These are phyloP conservation scores for Flaveria trinervia DNA, from an alignment of 129 eudicot species.

Conservation along the genomic window DNA sequence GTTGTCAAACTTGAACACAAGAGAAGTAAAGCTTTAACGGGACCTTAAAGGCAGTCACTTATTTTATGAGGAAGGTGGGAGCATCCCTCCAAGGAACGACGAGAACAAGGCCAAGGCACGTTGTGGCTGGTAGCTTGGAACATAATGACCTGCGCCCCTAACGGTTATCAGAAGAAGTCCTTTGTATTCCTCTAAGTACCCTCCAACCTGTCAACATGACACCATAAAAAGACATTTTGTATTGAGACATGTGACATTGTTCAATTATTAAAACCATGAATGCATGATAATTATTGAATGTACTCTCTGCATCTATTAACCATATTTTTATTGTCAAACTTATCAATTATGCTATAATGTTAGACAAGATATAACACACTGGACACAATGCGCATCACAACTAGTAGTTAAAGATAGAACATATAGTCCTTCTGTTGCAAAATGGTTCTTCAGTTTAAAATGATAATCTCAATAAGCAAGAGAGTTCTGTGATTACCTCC, in stretches of 20 bases:
- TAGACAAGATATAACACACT: too few relatives aligned
- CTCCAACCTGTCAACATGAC: slow-evolving; percentile 41
- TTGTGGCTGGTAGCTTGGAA: slow-evolving; percentile 52
- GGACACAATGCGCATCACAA: too few relatives aligned
- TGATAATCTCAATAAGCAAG: slow-evolving; percentile 6
- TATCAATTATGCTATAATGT: too few relatives aligned
- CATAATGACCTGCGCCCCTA: slow-evolving; percentile 48
- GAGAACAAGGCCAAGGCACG: slow-evolving; percentile 44
- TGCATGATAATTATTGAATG: too few relatives aligned
- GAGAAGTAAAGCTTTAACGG: background rate
- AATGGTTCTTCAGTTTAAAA: too few relatives aligned
- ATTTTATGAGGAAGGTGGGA: slow-evolving; percentile 40
- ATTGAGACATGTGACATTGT: too few relatives aligned
- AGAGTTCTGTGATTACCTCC: slow-evolving; percentile 38
- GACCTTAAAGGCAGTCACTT: background rate
- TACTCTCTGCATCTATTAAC: too few relatives aligned
- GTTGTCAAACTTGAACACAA: background rate
- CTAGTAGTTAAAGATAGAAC: too few relatives aligned
- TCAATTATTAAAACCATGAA: too few relatives aligned
- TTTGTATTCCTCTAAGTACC: slow-evolving; percentile 46
- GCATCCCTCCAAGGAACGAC: slow-evolving; percentile 47
- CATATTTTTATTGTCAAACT: too few relatives aligned
- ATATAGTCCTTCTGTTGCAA: too few relatives aligned
- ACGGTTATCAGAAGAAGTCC: slow-evolving; percentile 22
- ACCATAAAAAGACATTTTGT: too few relatives aligned